These are phyloP conservation scores for Apophysomyces ossiformis DNA, from an alignment of 371 early-diverging fungal genomes.

Conservation along the genomic window DNA sequence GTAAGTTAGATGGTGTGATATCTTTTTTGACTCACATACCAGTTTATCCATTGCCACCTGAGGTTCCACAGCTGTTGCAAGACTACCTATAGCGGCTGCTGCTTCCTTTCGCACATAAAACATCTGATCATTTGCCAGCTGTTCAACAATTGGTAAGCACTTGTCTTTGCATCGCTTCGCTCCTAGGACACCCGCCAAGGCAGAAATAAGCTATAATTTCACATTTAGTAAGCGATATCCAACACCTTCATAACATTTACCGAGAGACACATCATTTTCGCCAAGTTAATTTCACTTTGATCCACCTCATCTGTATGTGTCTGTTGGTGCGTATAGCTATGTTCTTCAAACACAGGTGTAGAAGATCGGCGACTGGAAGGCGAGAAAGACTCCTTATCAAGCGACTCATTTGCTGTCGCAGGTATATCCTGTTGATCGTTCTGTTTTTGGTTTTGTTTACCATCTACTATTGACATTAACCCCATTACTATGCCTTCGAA, in stretches of 20 bases:
- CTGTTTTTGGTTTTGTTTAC: slow-evolving; percentile 23
- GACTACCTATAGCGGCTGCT: slow-evolving; percentile 56
- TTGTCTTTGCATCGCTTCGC: slow-evolving; percentile 46
- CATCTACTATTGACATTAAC: slow-evolving; percentile 42
- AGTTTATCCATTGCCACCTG: slow-evolving; percentile 50
- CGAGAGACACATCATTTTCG: slow-evolving; percentile 63
- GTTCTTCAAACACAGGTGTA: slow-evolving; percentile 33
- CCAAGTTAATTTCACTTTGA: slow-evolving; percentile 59
- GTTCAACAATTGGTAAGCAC: slow-evolving; percentile 60
- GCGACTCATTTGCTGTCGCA: slow-evolving; percentile 14
- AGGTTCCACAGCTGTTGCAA: slow-evolving; percentile 46
- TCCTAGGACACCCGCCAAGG: slow-evolving; percentile 52
- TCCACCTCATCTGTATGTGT: slow-evolving; percentile 36
- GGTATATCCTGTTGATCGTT: slow-evolving; percentile 18
- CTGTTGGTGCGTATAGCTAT: slow-evolving; percentile 22
- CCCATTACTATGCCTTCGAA: slow-evolving; percentile 57
- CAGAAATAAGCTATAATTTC: slow-evolving; percentile 52
- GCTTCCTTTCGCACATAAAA: slow-evolving; percentile 69
- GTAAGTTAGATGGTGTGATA: not conserved
- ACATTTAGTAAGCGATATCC: not conserved
- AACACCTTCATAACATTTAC: slow-evolving; percentile 30
- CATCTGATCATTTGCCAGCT: slow-evolving; percentile 50
- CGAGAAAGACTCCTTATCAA: slow-evolving; percentile 14
- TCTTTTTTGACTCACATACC: slow-evolving; percentile 26
- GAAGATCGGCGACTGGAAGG: not conserved